Evolutionary conservation across 495 filamentous ascomycete species (phyloP).

Genomic region (Penicillium antarcticum): DNA sequence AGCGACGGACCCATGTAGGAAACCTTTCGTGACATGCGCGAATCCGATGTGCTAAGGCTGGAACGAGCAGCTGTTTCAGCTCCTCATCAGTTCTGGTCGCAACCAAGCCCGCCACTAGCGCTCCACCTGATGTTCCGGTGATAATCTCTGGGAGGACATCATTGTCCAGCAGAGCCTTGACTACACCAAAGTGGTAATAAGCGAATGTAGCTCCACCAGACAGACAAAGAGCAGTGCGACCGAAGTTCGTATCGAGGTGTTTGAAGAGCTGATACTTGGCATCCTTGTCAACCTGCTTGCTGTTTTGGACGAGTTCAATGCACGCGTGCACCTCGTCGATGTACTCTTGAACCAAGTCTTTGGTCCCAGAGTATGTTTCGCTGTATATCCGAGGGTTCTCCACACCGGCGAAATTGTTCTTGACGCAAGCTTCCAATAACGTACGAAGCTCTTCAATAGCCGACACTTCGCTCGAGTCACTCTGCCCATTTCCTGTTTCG

Average conservation of each 20-base stretch:
- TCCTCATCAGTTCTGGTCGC: slow-evolving; percentile 91
- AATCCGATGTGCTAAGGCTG: slow-evolving; percentile 79
- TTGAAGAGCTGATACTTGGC: slow-evolving; percentile 85
- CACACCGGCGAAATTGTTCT: slow-evolving; percentile 95
- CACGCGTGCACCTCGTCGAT: slow-evolving; percentile 69
- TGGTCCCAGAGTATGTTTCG: slow-evolving; percentile 95
- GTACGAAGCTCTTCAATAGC: slow-evolving; percentile 68
- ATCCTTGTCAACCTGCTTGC: slow-evolving; percentile 60
- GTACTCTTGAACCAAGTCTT: slow-evolving; percentile 84
- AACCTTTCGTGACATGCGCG: slow-evolving; percentile 78
- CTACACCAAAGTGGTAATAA: slow-evolving; percentile 94
- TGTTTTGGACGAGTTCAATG: slow-evolving; percentile 63
- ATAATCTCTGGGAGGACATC: slow-evolving; percentile 86
- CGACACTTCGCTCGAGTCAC: slow-evolving; percentile 31
- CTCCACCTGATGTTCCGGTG: slow-evolving; percentile 92
- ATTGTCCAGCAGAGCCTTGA: slow-evolving; percentile 86
- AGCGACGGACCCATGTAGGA: slow-evolving; percentile 73
- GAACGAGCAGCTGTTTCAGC: slow-evolving; percentile 77
- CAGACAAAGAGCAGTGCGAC: slow-evolving; percentile 86
- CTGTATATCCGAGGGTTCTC: slow-evolving; percentile 92
- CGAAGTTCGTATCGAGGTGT: slow-evolving; percentile 84
- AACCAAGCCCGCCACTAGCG: slow-evolving; percentile 82
- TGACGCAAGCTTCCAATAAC: slow-evolving; percentile 85
- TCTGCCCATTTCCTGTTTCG: slow-evolving; percentile 22
- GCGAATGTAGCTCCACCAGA: slow-evolving; percentile 95